Conservation (phyloP, 2,329 filamentous ascomycete species). For the Hirsutella rhossiliensis region DNA sequence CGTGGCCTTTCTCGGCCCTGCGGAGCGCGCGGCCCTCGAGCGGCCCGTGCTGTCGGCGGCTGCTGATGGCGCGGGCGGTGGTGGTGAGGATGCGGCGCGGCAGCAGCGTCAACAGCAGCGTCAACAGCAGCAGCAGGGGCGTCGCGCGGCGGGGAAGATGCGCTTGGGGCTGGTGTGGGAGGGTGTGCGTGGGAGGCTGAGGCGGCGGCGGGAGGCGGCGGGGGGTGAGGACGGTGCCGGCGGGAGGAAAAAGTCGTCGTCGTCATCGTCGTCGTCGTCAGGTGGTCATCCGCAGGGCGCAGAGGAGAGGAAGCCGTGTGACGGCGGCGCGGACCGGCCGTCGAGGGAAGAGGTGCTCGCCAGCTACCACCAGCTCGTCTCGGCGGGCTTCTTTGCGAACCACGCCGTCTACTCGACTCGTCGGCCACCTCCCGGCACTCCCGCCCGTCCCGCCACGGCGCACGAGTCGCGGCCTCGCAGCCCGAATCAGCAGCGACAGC, state of each 20-base stretch:
- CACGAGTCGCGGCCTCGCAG: slow-evolving; percentile 10
- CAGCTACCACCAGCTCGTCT: slow-evolving; percentile 44
- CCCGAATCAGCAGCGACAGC: slow-evolving; percentile 4
- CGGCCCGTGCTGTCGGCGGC: slow-evolving; percentile 5
- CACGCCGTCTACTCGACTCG: slow-evolving; percentile 47
- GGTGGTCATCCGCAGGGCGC: not conserved
- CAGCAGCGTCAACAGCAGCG: not conserved
- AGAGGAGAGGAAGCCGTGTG: not conserved
- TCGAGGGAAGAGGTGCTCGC: slow-evolving; percentile 39
- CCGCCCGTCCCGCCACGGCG: slow-evolving; percentile 1
- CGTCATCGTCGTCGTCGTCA: too few species aligned
- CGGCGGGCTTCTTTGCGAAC: slow-evolving; percentile 44
- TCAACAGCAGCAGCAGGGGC: slow-evolving; percentile 1
- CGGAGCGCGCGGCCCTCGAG: slow-evolving; percentile 19
- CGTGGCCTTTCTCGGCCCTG: slow-evolving; percentile 46
- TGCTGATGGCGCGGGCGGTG: not conserved
- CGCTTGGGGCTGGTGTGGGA: slow-evolving; percentile 26
- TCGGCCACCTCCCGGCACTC: slow-evolving; percentile 21
- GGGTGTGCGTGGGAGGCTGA: slow-evolving; percentile 20
- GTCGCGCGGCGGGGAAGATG: slow-evolving; percentile 7
- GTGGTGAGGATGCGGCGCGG: not conserved
- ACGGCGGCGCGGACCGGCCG: slow-evolving; percentile 12
- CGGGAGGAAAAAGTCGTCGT: slow-evolving; percentile 1
- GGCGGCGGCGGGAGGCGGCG: slow-evolving; percentile 14
- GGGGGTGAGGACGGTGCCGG: slow-evolving; percentile 11